Conservation (phyloP, 805 yeast genomes). For the Yarrowia bubula region DNA sequence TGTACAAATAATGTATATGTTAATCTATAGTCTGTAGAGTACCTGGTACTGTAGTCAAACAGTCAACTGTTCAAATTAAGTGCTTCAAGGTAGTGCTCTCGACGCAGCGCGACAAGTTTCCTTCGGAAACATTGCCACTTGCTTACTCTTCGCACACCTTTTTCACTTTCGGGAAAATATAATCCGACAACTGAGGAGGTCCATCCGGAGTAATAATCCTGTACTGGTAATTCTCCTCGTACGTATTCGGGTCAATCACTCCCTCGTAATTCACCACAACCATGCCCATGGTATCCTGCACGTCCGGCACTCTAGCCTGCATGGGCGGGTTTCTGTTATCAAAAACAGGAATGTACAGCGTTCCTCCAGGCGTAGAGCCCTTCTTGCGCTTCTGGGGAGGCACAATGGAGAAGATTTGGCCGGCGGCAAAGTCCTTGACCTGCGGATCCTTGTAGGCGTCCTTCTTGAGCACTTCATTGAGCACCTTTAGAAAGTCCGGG, state of each 20-base stretch:
- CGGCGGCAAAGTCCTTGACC: constrained; percentile 37
- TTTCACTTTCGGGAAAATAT: constrained; percentile 45
- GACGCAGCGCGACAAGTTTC: too few relatives aligned
- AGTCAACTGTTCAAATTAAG: too few relatives aligned
- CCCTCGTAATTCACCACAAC: constrained; percentile 57
- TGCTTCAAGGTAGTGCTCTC: too few relatives aligned
- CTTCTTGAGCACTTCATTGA: constrained; percentile 32
- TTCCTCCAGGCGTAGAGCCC: constrained; percentile 7
- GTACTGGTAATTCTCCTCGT: constrained; percentile 60
- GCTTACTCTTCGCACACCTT: constrained; percentile 35
- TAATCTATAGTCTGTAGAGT: too few relatives aligned
- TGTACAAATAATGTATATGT: too few relatives aligned
- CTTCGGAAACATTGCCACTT: not conserved
- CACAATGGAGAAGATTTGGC: constrained; percentile 17
- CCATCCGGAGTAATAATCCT: constrained; percentile 52
- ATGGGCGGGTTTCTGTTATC: constrained; percentile 66
- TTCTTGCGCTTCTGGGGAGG: constrained; percentile 36
- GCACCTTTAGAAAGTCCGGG: constrained; percentile 33
- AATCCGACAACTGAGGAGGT: constrained; percentile 52
- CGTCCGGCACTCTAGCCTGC: constrained; percentile 64
- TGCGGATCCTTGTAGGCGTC: constrained; percentile 37
- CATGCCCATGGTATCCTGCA: constrained; percentile 70
- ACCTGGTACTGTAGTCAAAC: too few relatives aligned
- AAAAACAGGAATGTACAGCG: constrained; percentile 63
- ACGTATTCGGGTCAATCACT: constrained; percentile 53